A percentile compares a stretch with the other conserved stretches of the same genome.
Conservation (phyloP, 768 basidiomycete species). For the Sarcomyxa edulis region DNA sequence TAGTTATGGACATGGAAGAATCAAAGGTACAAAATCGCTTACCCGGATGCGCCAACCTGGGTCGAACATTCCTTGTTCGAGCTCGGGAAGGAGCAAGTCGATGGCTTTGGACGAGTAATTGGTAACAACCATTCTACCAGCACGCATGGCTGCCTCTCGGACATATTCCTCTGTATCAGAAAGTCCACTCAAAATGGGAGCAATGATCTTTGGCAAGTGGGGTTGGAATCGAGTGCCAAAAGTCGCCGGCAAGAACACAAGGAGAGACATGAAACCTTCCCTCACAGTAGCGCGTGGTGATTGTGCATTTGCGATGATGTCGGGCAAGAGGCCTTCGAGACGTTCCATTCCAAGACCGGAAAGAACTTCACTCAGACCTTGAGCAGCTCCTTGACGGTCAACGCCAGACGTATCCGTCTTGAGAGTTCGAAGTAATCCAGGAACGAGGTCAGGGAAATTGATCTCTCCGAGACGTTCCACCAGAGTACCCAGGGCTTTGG, state of each 20-base stretch:
- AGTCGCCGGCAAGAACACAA: conserved; percentile 92
- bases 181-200: conserved; percentile 87
- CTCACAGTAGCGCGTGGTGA: conserved; percentile 87
- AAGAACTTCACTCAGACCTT: conserved; percentile 92
- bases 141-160: conserved; percentile 95
- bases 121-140: conserved; percentile 96
- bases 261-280: conserved; percentile 97
- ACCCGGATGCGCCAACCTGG: conserved; percentile 92
- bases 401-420: conserved; percentile 93
- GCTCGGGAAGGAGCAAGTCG: conserved; percentile 88
- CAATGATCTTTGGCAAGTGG: conserved; percentile 90
- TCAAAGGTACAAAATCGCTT: conserved; percentile 18
- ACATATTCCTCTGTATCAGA: conserved; percentile 95
- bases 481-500: conserved; percentile 93
- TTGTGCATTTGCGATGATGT: conserved; percentile 88
- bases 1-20: conserved; percentile 6
- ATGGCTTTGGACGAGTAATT: conserved; percentile 92
- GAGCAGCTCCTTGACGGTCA: conserved; percentile 96
- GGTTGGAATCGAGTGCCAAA: conserved; percentile 97
- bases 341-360: conserved; percentile 97
- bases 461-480: conserved; percentile 93
- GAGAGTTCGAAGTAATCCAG: conserved; percentile 79
- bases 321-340: conserved; percentile 88
- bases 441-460: conserved; percentile 94
- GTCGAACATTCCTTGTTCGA: conserved; percentile 95